These are phyloP conservation scores for Camillea tinctor DNA, from an alignment of 2,329 filamentous ascomycete species.

Conservation along the genomic window DNA sequence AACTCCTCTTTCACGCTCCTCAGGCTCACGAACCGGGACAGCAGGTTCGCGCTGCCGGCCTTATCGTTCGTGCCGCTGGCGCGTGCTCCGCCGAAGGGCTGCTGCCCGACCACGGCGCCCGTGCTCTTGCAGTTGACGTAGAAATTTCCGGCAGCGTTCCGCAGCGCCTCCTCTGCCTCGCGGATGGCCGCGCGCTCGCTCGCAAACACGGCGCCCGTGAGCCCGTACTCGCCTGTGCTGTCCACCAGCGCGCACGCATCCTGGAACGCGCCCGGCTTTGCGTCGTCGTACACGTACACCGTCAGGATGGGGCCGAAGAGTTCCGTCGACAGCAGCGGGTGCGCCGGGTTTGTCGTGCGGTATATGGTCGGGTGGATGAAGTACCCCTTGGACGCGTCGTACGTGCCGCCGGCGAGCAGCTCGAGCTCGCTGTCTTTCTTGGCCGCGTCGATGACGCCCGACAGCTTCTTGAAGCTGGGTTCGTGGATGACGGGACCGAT, in stretches of 20 bases:
- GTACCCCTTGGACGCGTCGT: conserved; percentile 77
- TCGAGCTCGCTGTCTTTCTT: conserved; percentile 72
- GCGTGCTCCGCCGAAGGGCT: conserved; percentile 68
- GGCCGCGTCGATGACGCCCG: conserved; percentile 74
- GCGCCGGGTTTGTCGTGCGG: conserved; percentile 67
- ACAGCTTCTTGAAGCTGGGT: conserved; percentile 77
- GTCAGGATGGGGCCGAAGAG: conserved; percentile 59
- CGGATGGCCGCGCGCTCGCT: conserved; percentile 64
- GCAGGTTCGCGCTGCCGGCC: conserved; percentile 63
- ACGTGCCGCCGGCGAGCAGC: conserved; percentile 71
- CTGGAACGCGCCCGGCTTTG: conserved; percentile 54
- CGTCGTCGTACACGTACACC: conserved; percentile 76
- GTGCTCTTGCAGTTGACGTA: conserved; percentile 85
- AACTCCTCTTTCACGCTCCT: conserved; percentile 77
- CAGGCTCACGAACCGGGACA: conserved; percentile 65
- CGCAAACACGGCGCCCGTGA: conserved; percentile 77
- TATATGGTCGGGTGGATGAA: conserved; percentile 85
- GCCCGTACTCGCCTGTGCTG: conserved; percentile 70
- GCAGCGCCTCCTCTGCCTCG: conserved; percentile 67
- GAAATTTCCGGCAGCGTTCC: conserved; percentile 77
- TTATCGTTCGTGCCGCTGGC: conserved; percentile 73
- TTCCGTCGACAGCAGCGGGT: conserved; percentile 73
- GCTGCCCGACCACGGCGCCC: conserved; percentile 70
- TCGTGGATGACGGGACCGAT: conserved; percentile 85
- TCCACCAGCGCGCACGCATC: conserved; percentile 65